Conservation (phyloP, 306 rosid genomes). For the Acacia acuminata region DNA sequence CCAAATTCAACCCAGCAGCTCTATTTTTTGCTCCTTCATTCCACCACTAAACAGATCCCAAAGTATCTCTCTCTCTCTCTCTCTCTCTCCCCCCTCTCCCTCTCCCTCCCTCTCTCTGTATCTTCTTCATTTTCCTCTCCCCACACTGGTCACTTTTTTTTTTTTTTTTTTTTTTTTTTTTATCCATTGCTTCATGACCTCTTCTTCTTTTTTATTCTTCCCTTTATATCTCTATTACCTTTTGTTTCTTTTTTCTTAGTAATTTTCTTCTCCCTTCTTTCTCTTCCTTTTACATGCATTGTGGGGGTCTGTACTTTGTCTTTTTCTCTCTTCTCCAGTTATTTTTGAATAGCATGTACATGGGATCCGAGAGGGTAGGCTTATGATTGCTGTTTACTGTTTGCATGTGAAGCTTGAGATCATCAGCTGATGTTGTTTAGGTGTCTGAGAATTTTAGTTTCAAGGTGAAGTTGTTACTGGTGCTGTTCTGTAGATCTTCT, state of each 20-base stretch:
- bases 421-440: slow-evolving; percentile 39
- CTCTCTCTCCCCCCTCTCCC: neutral
- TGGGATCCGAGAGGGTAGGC: slow-evolving; percentile 43
- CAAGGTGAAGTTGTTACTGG: slow-evolving; percentile 25
- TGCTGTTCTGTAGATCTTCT: slow-evolving; percentile 32
- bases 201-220: slow-evolving; percentile 13
- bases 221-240: neutral
- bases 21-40: slow-evolving; percentile 49
- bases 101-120: neutral
- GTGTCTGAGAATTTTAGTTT: slow-evolving; percentile 33
- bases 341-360: slow-evolving; percentile 15
- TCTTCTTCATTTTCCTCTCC: slow-evolving; percentile 20
- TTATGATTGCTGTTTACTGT: slow-evolving; percentile 31
- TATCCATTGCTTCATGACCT: slow-evolving; percentile 23
- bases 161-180: neutral
- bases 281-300: neutral
- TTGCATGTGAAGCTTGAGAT: slow-evolving; percentile 64
- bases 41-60: slow-evolving; percentile 52
- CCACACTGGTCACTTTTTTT: slow-evolving; percentile 7
- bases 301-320: neutral
- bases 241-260: neutral
- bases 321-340: slow-evolving; percentile 6
- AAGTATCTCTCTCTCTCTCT: slow-evolving; percentile 30
- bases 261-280: neutral
- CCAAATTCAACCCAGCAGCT: slow-evolving; percentile 58